Evolutionary conservation across 2,329 filamentous ascomycete species (phyloP).

Genomic region (Stemphylium lycopersici): DNA sequence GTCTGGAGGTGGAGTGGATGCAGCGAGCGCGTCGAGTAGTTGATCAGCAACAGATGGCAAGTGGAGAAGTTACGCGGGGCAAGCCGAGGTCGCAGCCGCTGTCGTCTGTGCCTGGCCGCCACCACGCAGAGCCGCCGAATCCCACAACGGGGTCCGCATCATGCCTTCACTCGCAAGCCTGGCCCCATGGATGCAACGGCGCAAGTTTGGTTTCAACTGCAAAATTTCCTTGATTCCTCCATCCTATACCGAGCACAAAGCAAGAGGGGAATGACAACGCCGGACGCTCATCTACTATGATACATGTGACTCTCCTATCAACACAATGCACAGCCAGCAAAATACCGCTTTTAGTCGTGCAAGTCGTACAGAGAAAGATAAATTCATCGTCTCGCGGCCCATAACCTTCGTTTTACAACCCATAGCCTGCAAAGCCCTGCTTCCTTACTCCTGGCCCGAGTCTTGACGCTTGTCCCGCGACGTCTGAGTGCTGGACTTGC

Average conservation of each 20-base stretch:
- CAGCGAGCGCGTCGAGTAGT: conserved; percentile 17
- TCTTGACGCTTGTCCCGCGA: conserved; percentile 19
- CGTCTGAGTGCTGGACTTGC: conserved; percentile 35
- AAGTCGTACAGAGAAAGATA: conserved; percentile 9
- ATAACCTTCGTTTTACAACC: not conserved
- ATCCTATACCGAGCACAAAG: conserved; percentile 22
- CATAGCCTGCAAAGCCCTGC: not conserved
- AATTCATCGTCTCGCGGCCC: not conserved
- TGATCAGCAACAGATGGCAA: conserved; percentile 32
- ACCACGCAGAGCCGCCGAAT: conserved; percentile 11
- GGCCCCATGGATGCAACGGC: not conserved
- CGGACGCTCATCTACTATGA: conserved; percentile 37
- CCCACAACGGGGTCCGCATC: not conserved
- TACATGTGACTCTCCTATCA: conserved; percentile 34
- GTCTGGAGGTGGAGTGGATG: not conserved
- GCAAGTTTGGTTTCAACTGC: conserved; percentile 15
- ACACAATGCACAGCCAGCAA: conserved; percentile 32
- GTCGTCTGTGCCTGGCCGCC: conserved; percentile 1
- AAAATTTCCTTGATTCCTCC: conserved; percentile 3
- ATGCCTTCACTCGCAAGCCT: not conserved
- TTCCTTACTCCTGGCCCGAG: conserved; percentile 20
- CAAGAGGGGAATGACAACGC: conserved; percentile 37
- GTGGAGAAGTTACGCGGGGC: conserved; percentile 21
- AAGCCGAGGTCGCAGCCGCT: conserved; percentile 25
- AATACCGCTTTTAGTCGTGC: conserved; percentile 17